Conservation (phyloP, 805 yeast genomes). For the Ogataea paraovalis region DNA sequence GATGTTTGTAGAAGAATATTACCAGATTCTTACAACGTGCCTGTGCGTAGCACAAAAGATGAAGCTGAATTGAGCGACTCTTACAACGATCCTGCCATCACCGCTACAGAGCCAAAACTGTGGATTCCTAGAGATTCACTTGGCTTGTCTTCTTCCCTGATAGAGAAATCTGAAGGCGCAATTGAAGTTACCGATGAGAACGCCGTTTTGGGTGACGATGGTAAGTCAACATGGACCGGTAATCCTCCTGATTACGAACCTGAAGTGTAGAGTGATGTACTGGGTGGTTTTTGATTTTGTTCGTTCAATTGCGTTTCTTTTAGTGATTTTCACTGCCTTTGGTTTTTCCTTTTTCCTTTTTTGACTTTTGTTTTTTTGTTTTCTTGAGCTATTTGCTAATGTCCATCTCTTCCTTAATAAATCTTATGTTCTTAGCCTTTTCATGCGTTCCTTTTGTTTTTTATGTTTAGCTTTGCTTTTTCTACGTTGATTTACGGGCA, state of each 20-base stretch:
- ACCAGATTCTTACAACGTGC: slow-evolving; percentile 33
- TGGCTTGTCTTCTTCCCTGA: slow-evolving; percentile 62
- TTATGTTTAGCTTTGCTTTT: too few relatives aligned
- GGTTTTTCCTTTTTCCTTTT: too few relatives aligned
- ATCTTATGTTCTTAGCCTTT: too few relatives aligned
- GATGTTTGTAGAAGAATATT: slow-evolving; percentile 36
- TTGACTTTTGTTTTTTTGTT: too few relatives aligned
- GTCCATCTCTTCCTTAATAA: too few relatives aligned
- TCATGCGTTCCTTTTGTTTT: too few relatives aligned
- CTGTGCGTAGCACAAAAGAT: slow-evolving; percentile 7
- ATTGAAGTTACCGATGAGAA: slow-evolving; percentile 54
- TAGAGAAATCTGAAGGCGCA: slow-evolving; percentile 50
- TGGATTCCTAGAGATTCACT: slow-evolving; percentile 70
- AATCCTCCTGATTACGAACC: slow-evolving; percentile 70
- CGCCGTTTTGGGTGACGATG: slow-evolving; percentile 58
- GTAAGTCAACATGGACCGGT: slow-evolving; percentile 48
- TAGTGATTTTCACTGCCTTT: neutral
- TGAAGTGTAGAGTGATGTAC: neutral
- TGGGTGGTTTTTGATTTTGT: neutral
- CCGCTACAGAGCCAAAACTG: slow-evolving; percentile 54
- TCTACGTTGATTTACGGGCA: too few relatives aligned
- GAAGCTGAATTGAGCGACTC: slow-evolving; percentile 4
- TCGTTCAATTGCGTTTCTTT: neutral
- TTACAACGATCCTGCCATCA: slow-evolving; percentile 55
- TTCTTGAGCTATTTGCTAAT: too few relatives aligned